phyloP scores from a whole-genome alignment of 352 stramenopile genomes.

The Plasmopara viticola region DNA sequence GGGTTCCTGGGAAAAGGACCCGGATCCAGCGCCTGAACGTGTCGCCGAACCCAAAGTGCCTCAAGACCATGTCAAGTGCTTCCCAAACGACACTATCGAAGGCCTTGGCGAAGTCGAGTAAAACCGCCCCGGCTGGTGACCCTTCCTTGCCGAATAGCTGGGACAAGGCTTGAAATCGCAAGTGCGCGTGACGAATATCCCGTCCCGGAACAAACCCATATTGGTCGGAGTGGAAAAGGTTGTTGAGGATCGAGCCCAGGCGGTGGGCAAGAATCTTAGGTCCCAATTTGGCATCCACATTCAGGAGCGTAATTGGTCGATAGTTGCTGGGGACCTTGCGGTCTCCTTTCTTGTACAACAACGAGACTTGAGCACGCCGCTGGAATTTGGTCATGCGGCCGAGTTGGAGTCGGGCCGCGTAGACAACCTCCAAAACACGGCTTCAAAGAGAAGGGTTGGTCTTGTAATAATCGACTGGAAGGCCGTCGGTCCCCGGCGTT shows the following conservation, averaged over 20 bases:
- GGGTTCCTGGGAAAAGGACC: not conserved
- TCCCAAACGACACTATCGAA: not conserved
- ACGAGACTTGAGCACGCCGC: not conserved
- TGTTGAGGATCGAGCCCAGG: not conserved
- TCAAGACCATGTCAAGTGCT: not conserved
- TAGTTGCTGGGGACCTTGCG: not conserved
- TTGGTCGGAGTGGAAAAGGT: not conserved
- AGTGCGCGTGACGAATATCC: not conserved
- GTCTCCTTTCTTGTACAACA: not conserved
- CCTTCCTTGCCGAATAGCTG: not conserved
- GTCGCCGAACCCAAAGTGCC: not conserved
- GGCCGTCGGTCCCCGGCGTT: not conserved
- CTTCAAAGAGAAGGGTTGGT: not conserved
- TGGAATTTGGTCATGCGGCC: not conserved
- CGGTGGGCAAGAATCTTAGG: not conserved
- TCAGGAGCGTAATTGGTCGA: not conserved
- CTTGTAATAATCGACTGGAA: not conserved
- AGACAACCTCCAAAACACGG: not conserved
- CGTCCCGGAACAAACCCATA: not conserved
- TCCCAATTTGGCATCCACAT: not conserved
- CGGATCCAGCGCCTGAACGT: not conserved
- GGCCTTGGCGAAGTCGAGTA: not conserved
- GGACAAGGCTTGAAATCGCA: not conserved
- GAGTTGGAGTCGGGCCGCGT: not conserved
- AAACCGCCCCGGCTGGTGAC: not conserved